Evolutionary conservation across 148 eudicot genomes (phyloP).

Genomic region (Silene uniflora): DNA sequence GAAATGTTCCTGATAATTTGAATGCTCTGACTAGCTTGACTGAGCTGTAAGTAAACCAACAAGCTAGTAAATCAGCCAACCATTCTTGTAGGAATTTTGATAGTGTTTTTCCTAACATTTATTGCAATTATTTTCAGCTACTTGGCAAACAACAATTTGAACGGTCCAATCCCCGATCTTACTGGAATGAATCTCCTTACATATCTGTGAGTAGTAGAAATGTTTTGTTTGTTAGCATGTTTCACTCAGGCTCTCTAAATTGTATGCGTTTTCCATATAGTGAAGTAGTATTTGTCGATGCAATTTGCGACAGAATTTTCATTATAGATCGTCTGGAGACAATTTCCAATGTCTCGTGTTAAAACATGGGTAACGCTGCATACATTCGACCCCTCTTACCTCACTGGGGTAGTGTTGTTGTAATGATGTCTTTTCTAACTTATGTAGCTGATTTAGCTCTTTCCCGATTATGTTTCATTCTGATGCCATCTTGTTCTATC

Average conservation of each 20-base stretch:
- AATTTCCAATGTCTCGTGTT: not conserved
- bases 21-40: constrained; percentile 17
- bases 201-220: constrained; percentile 28
- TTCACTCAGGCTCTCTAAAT: not conserved
- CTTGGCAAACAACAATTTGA: constrained; percentile 31
- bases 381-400: not conserved
- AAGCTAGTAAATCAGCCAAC: too few relatives aligned
- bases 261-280: not conserved
- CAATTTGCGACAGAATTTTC: not conserved
- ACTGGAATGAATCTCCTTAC: constrained; percentile 31
- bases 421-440: not conserved
- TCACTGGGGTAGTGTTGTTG: not conserved
- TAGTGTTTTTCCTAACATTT: not conserved
- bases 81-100: not conserved
- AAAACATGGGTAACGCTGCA: not conserved
- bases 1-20: constrained; percentile 26
- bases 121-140: constrained; percentile 22
- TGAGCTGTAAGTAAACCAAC: constrained; percentile 27
- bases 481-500: not conserved
- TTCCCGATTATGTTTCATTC: not conserved
- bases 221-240: not conserved
- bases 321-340: too few relatives aligned
- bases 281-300: not conserved
- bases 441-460: not conserved
- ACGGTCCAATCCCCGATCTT: constrained; percentile 29